Evolutionary conservation across 1,284 basidiomycete genomes (phyloP).

Genomic region (Ustilago hordei): DNA sequence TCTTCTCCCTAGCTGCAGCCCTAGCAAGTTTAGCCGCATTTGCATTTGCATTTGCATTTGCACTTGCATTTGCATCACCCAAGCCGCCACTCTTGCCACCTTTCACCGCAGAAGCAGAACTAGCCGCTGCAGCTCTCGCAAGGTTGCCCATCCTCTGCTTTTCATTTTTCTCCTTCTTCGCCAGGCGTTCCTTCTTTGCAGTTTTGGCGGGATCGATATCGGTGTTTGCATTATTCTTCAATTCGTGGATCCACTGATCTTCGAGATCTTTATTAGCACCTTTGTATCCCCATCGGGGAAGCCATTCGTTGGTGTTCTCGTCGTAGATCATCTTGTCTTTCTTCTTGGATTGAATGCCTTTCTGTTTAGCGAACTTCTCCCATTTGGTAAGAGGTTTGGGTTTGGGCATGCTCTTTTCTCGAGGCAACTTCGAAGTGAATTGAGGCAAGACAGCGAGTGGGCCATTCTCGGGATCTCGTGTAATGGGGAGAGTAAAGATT

Average conservation of each 20-base stretch:
- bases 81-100: conserved; percentile 13
- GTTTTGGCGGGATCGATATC: conserved; percentile 83
- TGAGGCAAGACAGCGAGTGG: conserved; percentile 83
- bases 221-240: conserved; percentile 80
- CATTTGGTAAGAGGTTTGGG: conserved; percentile 94
- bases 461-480: conserved; percentile 79
- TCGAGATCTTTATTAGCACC: conserved; percentile 87
- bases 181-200: conserved; percentile 82
- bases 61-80: conserved; percentile 48
- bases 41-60: conserved; percentile 49
- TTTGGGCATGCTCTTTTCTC: conserved; percentile 92
- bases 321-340: conserved; percentile 91
- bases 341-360: conserved; percentile 83
- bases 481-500: conserved; percentile 85
- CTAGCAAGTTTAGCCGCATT: conserved; percentile 54
- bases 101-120: conserved; percentile 3
- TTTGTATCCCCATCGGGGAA: conserved; percentile 85
- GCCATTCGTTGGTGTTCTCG: conserved; percentile 93
- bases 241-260: conserved; percentile 91
- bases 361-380: conserved; percentile 93
- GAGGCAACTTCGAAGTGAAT: conserved; percentile 79
- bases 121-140: conserved; percentile 71
- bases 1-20: conserved; percentile 71
- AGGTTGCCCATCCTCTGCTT: conserved; percentile 83
- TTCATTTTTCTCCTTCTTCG: conserved; percentile 85